phyloP scores from a whole-genome alignment of 1,139 yeast genomes.

The Kodamaea arcana region DNA sequence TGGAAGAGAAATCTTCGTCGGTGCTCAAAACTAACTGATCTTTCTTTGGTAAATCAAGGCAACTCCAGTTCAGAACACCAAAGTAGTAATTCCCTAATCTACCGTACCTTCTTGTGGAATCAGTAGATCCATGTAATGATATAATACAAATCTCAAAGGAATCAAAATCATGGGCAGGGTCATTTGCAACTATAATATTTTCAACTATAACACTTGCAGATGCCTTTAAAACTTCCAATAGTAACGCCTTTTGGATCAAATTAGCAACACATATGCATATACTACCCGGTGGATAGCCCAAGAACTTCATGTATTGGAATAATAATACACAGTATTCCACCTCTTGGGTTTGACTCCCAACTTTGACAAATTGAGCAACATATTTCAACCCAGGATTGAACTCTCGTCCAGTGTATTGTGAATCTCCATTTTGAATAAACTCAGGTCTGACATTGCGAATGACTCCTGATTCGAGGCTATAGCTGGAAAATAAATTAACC shows the following conservation, averaged over 20 bases:
- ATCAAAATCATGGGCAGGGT: conserved; percentile 6
- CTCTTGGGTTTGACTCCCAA: conserved; percentile 39
- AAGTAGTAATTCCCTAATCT: conserved; percentile 11
- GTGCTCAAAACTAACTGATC: conserved; percentile 10
- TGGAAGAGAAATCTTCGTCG: conserved; percentile 7
- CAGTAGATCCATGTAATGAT: conserved; percentile 9
- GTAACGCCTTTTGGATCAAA: conserved; percentile 30
- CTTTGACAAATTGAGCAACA: conserved; percentile 35
- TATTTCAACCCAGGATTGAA: conserved; percentile 40
- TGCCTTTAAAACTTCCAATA: conserved; percentile 19
- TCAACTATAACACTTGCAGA: conserved; percentile 12
- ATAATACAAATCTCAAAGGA: conserved; percentile 14
- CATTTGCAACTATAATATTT: conserved; percentile 4
- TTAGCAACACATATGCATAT: conserved; percentile 43
- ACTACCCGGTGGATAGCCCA: conserved; percentile 38
- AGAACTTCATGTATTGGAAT: conserved; percentile 43
- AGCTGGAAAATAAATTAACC: neutral
- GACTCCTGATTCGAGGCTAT: neutral
- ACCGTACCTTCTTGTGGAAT: conserved; percentile 10
- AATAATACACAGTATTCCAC: conserved; percentile 51
- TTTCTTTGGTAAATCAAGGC: conserved; percentile 5
- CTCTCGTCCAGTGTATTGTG: neutral
- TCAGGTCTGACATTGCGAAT: conserved; percentile 6
- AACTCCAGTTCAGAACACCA: conserved; percentile 6
- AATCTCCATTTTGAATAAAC: neutral